Base-by-base conservation (phyloP, 2,329 filamentous ascomycete species). In the Arthrobotrys musiformis region DNA sequence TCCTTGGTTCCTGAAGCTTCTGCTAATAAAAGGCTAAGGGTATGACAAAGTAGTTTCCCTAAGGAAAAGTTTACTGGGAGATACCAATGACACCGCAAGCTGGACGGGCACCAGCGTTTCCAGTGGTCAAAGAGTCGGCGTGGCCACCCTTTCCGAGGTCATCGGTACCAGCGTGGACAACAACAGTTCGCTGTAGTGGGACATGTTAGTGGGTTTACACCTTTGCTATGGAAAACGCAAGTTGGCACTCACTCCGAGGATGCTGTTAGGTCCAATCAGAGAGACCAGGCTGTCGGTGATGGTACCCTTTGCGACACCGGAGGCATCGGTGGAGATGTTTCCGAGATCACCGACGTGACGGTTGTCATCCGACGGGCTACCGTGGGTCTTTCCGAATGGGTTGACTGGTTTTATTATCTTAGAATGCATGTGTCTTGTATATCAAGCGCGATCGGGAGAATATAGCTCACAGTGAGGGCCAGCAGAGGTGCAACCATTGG, bases 401-500 rank as follows among this genome's bases (percentile, higher is more conserved):
- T 99, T 99, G 92, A 97, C 93, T 97, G 80, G 11, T 26, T 58
- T 22, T 6, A 2, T 56, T 13, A 22, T 22, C 1, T 56, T 44
- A 42, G 33, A 24, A 28, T n/a, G 15, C n/a, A n/a, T 17, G 46
- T 15, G 24, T n/a, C 6, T n/a, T 33, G 35, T 44, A 46, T 28
- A 13, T 15, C 7, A 1, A 22, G 11, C 6, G 26, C 37, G 35
- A 44, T 2, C 4, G 24, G 8, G 40, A 42, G 40, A 42, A 11
- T 13, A 30, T n/a, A 28, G 15, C 33, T 68, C 40, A 60, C 93
- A 99, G 88, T 99, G 95, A 86, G 95, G 94, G 67, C 95, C 95
- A 81, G 95, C 95, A 81, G 92, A 97, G 81, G 94, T 98, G 92
- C 95, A 99, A 85, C 95, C 95, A 87, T 99, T 99, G 89, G 95